Conservation (phyloP, 345 rosid species). For the Jatropha curcas region DNA sequence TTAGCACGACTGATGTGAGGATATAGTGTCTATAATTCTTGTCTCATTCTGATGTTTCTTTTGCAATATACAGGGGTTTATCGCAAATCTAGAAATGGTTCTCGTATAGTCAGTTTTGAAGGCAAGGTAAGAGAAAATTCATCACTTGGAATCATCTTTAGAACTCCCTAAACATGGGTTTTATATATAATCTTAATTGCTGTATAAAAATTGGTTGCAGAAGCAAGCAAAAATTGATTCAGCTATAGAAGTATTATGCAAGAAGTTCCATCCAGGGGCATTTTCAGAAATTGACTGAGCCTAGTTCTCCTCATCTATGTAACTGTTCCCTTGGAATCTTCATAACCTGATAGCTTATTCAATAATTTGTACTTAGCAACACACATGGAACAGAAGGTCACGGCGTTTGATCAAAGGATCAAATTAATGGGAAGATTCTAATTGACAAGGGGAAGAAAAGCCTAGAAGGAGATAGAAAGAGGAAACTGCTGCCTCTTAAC, state of each 20-base stretch:
- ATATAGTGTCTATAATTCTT: conserved; percentile 8
- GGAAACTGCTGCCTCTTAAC: background rate
- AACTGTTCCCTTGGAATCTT: conserved; percentile 8
- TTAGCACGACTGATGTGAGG: background rate
- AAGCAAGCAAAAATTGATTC: conserved; percentile 49
- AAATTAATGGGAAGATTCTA: background rate
- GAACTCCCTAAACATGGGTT: background rate
- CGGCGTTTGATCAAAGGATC: background rate
- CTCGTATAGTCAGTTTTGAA: conserved; percentile 56
- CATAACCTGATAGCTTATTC: conserved; percentile 8
- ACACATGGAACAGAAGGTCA: background rate
- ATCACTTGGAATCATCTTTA: background rate
- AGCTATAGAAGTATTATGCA: conserved; percentile 54
- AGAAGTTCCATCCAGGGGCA: conserved; percentile 49
- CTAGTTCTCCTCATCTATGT: background rate
- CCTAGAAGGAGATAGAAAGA: background rate
- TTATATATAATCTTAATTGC: background rate
- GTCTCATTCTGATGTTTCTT: conserved; percentile 24
- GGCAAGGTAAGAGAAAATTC: conserved; percentile 64
- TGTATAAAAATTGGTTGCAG: conserved; percentile 39
- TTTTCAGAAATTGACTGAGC: conserved; percentile 42
- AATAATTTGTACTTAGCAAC: background rate
- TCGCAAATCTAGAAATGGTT: conserved; percentile 73
- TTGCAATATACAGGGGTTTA: conserved; percentile 52
- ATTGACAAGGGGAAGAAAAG: background rate